Evolutionary conservation across 345 rosid species (phyloP).

Genomic region (Salix koriyanagi): DNA sequence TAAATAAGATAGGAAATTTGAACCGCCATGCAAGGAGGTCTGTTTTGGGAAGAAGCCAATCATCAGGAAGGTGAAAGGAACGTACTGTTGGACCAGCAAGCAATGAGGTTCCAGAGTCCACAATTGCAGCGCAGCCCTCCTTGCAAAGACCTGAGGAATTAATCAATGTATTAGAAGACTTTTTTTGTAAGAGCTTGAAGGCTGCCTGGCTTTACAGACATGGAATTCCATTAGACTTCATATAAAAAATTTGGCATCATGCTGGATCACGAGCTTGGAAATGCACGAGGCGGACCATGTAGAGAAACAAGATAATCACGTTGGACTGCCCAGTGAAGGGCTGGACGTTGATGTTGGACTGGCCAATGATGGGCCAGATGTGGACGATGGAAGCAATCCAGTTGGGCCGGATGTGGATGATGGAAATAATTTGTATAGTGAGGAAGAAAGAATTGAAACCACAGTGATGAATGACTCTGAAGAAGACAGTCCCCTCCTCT

Average conservation of each 20-base stretch:
- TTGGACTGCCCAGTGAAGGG: no score
- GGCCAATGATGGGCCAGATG: no score
- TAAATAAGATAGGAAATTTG: neutral
- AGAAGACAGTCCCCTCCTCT: no score
- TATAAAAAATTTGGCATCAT: neutral
- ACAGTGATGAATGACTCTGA: no score
- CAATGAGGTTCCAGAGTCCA: conserved; percentile 79
- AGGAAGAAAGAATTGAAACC: no score
- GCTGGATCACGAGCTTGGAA: neutral
- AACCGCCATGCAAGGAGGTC: neutral
- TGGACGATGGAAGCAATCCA: no score
- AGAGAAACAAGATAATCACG: neutral
- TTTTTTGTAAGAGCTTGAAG: neutral
- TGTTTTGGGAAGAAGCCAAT: neutral
- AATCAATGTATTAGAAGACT: neutral
- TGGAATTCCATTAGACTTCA: conserved; percentile 1
- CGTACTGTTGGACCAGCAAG: conserved; percentile 78
- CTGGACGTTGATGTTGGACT: no score
- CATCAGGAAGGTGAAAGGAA: neutral
- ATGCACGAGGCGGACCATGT: neutral
- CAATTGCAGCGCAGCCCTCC: conserved; percentile 62
- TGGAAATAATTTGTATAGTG: no score
- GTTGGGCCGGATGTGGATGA: no score
- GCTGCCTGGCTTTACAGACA: neutral
- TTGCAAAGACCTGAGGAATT: conserved; percentile 45